These are phyloP conservation scores for Perkinsus marinus DNA, from an alignment of 169 alveolate genomes.

Conservation along the genomic window DNA sequence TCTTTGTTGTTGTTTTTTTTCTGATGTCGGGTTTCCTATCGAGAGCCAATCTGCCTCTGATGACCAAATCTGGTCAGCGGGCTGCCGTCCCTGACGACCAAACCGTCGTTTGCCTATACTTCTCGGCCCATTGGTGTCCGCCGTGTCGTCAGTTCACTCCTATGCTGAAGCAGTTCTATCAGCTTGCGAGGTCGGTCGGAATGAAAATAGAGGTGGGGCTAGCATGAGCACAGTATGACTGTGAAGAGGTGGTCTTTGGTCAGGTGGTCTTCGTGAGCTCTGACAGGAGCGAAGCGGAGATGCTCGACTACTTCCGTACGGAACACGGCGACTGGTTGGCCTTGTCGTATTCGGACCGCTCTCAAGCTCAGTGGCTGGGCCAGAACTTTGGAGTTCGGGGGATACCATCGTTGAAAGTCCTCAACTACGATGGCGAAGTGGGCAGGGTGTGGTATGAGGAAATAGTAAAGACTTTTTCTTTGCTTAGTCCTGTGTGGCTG, in stretches of 20 bases:
- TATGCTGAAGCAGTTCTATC: constrained; percentile 40
- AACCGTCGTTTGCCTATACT: constrained; percentile 40
- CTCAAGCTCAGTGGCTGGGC: background rate
- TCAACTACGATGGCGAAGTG: background rate
- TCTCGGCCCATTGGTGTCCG: constrained; percentile 62
- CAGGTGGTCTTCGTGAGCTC: background rate
- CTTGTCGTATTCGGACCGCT: background rate
- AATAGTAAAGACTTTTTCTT: background rate
- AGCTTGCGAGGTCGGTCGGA: background rate
- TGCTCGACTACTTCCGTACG: background rate
- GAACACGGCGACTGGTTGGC: background rate
- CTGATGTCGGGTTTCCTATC: background rate
- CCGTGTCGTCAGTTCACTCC: constrained; percentile 59
- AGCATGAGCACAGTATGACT: background rate
- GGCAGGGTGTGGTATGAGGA: background rate
- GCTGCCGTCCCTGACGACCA: background rate
- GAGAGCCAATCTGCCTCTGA: background rate
- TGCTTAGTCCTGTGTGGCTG: background rate
- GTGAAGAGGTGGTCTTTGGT: background rate
- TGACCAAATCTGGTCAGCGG: background rate
- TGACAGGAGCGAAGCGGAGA: background rate
- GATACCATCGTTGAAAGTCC: background rate
- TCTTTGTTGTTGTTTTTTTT: background rate
- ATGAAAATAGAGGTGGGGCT: constrained; percentile 11
- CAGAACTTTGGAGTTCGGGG: background rate